Evolutionary conservation across 352 stramenopile genomes (phyloP).

Genomic region (Aphanomyces cochlioides): DNA sequence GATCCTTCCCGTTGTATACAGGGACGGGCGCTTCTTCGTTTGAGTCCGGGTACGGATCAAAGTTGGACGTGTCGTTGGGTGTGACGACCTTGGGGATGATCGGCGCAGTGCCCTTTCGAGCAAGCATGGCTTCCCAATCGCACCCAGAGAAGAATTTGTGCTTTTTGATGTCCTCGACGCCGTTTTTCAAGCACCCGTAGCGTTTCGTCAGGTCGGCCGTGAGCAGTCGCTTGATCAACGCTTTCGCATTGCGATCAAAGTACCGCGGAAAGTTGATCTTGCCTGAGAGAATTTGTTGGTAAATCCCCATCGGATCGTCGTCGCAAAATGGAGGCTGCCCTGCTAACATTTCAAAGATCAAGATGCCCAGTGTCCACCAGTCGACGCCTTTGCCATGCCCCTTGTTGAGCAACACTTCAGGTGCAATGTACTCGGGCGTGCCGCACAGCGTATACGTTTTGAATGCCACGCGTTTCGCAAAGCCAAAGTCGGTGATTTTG

Average conservation of each 20-base stretch:
- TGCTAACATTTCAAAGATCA: conserved; percentile 97
- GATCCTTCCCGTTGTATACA: conserved; percentile 91
- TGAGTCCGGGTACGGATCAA: conserved; percentile 95
- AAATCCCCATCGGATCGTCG: conserved; percentile 95
- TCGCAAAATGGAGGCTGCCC: conserved; percentile 95
- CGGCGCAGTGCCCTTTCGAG: conserved; percentile 84
- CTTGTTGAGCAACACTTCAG: conserved; percentile 88
- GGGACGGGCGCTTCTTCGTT: conserved; percentile 86
- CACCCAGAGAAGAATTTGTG: conserved; percentile 94
- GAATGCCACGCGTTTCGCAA: conserved; percentile 92
- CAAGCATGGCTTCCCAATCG: conserved; percentile 89
- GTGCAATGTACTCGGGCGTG: conserved; percentile 91
- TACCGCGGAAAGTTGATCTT: conserved; percentile 94
- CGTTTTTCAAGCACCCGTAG: conserved; percentile 95
- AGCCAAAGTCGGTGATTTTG: conserved; percentile 94
- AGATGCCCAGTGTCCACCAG: conserved; percentile 96
- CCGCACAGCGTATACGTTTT: conserved; percentile 94
- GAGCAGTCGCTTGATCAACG: conserved; percentile 95
- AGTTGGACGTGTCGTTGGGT: conserved; percentile 94
- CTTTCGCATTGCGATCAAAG: conserved; percentile 94
- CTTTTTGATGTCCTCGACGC: conserved; percentile 94
- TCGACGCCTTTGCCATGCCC: conserved; percentile 89
- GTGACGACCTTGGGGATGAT: conserved; percentile 91
- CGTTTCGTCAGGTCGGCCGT: conserved; percentile 95
- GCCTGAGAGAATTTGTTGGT: conserved; percentile 92